Base-by-base conservation (phyloP, 2,329 filamentous ascomycete species). In the Fusarium mexicanum region DNA sequence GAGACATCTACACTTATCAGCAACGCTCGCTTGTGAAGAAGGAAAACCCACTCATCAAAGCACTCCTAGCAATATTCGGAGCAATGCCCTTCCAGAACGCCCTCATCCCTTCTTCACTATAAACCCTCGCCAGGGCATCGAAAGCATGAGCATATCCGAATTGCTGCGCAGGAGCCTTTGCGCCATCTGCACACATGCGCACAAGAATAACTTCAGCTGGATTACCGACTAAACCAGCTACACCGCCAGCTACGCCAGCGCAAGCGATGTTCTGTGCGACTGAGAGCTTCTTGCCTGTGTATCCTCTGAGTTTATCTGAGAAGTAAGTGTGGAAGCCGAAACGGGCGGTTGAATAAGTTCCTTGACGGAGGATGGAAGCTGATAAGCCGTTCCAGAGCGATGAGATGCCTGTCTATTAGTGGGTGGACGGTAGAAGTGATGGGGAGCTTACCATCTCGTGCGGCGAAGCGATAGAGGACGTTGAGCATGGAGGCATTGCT, bases 161-260 rank as follows among this genome's bases (percentile, higher is more conserved):
- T n/a, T 82, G 79, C 57, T 86, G 78, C 1, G 72, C 70, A 0
- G 76, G 71, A 3, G 79, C 64, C 68, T 83, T 85, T 1, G 85
- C 85, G 2, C 84, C 85, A 73, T 86, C 85, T 20, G 84, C 83
- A 66, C 84, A 86, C 85, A 86, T 86, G 12, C 85, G 78, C 1
- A 86, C 84, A 10, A 86, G 80, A 2, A 85, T 79, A 1, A 85
- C 81, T 69, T 86, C 85, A 17, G 85, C 83, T 8, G 84, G 85
- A 31, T 86, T 86, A n/a, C 84, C 84, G 7, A 86, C 76, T n/a
- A 85, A 44, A 22, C 84, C 84, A 2, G 84, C 84, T 24, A 85
- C 76, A 13, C 84, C 83, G 18, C 84, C 84, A 0, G 84, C 82
- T 3, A 83, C 43, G 9, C 82, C 83, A 6, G 84, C 84, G 46